Conservation (phyloP, 176 grass and related monocot genomes). For the Rhynchospora breviuscula region DNA sequence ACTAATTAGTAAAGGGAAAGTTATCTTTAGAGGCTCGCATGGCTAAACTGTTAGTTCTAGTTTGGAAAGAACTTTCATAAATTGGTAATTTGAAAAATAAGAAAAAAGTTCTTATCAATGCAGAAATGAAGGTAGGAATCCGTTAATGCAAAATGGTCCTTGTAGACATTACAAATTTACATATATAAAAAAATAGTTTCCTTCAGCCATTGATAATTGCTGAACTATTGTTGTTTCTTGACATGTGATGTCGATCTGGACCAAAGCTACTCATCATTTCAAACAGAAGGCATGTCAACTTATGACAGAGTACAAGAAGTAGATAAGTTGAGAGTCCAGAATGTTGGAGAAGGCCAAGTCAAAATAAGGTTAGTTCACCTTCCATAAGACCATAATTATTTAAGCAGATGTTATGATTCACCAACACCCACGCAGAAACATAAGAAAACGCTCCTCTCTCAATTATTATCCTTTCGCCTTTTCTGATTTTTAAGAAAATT, state of each 20-base stretch:
- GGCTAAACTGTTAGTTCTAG: background rate
- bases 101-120: conserved; percentile 20
- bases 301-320: conserved; percentile 50
- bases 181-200: background rate
- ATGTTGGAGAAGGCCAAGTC: conserved; percentile 88
- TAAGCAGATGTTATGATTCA: background rate
- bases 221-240: background rate
- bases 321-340: conserved; percentile 56
- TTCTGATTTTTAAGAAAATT: background rate
- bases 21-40: background rate
- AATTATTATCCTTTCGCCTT: background rate
- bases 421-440: background rate
- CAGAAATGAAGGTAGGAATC: background rate
- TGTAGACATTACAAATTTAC: background rate
- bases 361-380: conserved; percentile 73
- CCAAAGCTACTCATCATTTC: conserved; percentile 82
- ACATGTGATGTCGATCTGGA: conserved; percentile 19
- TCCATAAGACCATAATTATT: background rate
- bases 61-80: background rate
- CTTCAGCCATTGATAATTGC: conserved; percentile 11
- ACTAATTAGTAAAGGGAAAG: background rate
- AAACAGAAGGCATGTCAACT: conserved; percentile 52
- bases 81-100: background rate
- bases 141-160: background rate
- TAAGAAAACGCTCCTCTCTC: background rate